phyloP scores from a whole-genome alignment of 176 grass and related monocot species.

The Luzula sylvatica region DNA sequence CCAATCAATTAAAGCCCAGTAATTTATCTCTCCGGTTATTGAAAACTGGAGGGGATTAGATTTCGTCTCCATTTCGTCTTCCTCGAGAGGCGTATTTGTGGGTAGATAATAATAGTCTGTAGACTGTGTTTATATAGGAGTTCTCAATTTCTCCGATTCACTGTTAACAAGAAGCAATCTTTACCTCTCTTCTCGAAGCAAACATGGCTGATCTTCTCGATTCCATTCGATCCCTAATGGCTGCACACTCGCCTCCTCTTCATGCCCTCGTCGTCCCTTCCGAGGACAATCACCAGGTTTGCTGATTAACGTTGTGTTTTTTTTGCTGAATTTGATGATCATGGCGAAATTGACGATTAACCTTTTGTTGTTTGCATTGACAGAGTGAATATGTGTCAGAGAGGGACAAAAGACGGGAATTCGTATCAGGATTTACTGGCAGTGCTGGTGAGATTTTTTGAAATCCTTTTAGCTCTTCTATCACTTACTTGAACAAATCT shows the following conservation, averaged over 20 bases:
- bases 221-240: constrained; percentile 60
- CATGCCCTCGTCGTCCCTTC: constrained; percentile 76
- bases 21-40: too few species aligned
- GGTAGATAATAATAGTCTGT: too few species aligned
- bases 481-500: constrained; percentile 1
- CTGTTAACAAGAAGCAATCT: constrained; percentile 15
- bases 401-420: constrained; percentile 76
- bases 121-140: constrained; percentile 2
- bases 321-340: not conserved
- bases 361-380: not conserved
- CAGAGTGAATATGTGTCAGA: constrained; percentile 98
- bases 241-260: constrained; percentile 67
- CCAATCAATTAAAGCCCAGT: too few species aligned
- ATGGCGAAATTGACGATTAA: not conserved
- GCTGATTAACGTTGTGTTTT: not conserved
- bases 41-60: too few species aligned
- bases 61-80: too few species aligned
- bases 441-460: constrained; percentile 56
- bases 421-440: constrained; percentile 82
- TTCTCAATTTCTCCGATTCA: not conserved
- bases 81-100: not conserved
- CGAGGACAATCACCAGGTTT: constrained; percentile 93
- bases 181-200: too few species aligned
- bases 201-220: constrained; percentile 55
- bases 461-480: not conserved